Base-by-base conservation (phyloP, 345 rosid species). In the Salix koriyanagi region DNA sequence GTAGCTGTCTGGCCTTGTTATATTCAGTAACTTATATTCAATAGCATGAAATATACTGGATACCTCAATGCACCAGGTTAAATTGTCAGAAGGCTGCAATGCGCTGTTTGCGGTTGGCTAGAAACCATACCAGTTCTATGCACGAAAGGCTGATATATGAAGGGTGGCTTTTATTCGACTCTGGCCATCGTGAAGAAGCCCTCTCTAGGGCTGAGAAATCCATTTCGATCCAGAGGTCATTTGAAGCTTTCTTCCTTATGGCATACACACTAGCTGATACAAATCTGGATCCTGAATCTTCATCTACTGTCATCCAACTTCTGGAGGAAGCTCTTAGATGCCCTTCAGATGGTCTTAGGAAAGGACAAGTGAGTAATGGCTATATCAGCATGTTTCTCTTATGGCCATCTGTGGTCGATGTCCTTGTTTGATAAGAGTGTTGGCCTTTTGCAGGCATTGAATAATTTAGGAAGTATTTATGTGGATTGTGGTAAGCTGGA, bases 111-210 rank as follows among this genome's bases (percentile, higher is more conserved):
- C 86, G 92, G 72, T 75, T 87, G 84, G 99, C 99, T 11, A 85
- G 86, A 82, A 90, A 91, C 74, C 74, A 80, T 75, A 84, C 97
- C 34, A 68, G 67, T 66, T 86, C 88, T 37, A 91, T 91, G 75
- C 91, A 91, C 0, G 99, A 96, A 83, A 87, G 85, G 84, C 83
- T 91, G 79, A 89, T 96, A 6, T 96, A 96, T 61, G 98, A 96
- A 84, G 99, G 98, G 54, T 96, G 99, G 99, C 89, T 96, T 76
- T 82, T 96, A 54, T 96, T 91, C 15, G 99, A 96, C 83, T 86
- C 89, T 64, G 96, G 96, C 54, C 78, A 93, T 77, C 88, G 85
- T 6, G 91, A 90, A 72, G 93, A 93, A 88, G 97, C 97, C 74
- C 92, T 96, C 48, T 66, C 86, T 1, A 91, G 82, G 81, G 93